Evolutionary conservation across 2,329 filamentous ascomycete species (phyloP), one percentile per base, ranked within the genome.

Genomic region (Bipolaris zeicola): DNA sequence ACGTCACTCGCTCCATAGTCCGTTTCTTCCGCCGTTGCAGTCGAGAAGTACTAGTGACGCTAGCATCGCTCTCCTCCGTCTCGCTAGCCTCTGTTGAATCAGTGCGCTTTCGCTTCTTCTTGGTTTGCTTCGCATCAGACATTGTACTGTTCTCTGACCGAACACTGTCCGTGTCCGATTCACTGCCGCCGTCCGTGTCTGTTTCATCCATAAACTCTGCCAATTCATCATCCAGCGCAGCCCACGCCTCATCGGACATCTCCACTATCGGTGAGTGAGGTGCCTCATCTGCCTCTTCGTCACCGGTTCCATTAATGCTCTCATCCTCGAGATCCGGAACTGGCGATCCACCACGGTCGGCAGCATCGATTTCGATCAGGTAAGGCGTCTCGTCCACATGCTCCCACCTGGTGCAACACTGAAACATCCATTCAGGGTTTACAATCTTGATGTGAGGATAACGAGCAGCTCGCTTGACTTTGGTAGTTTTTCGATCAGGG

Each of bases 361-460:
- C 85, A 0, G 89, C 86, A 49, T 92, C 87, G 2, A 92, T 83
- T n/a, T 89, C 82, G 44, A 96, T 83, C n/a, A 90, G 80, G 69
- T 94, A 96, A 0, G 89, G 88, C 2, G 82, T 82, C 73, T 97
- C 93, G 53, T 95, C 87, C 10, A 96, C 80, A 54, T 85, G 88
- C 61, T 85, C 82, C 95, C 95, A 99, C 73, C 89, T 89, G 24
- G 87, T 89, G 61, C 98, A 86, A 52, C 89, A 96, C 64, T 93
- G 89, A 31, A 88, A 83, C 28, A 99, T 86, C 95, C 95, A 99
- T 67, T 91, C 87, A 50, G 92, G 90, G 65, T 89, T 92, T 45
- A 99, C 95, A 56, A 99, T 96, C 73, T 92, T 93, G 76, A 98
- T 90, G 49, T 87, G 86, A 0, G 89, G 82, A 52, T 92, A 89